phyloP scores from a whole-genome alignment of 164 flowering plant genomes.

The Kingdonia uniflora region DNA sequence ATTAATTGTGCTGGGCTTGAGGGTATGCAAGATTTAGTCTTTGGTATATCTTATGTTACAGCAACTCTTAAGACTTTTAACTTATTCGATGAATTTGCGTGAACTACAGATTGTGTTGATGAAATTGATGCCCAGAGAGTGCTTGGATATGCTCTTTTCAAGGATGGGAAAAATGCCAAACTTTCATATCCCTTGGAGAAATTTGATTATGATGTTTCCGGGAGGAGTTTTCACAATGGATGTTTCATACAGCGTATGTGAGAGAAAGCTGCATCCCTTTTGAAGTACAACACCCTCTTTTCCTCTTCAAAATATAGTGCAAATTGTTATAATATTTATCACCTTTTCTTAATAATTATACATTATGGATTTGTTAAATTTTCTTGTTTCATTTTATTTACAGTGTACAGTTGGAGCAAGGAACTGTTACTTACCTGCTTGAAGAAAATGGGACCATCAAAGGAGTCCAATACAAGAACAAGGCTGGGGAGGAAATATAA shows the following conservation, averaged over 20 bases:
- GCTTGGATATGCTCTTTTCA: slow-evolving; percentile 88
- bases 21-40: slow-evolving; percentile 30
- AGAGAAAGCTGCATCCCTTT: slow-evolving; percentile 70
- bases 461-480: slow-evolving; percentile 70
- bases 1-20: slow-evolving; percentile 67
- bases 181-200: slow-evolving; percentile 83
- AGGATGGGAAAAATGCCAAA: slow-evolving; percentile 63
- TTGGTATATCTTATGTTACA: not conserved
- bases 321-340: not conserved
- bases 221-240: slow-evolving; percentile 95
- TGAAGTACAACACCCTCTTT: slow-evolving; percentile 38
- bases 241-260: slow-evolving; percentile 90
- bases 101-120: slow-evolving; percentile 71
- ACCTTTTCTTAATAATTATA: not conserved
- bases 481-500: slow-evolving; percentile 46
- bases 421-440: slow-evolving; percentile 65
- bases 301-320: too few relatives aligned
- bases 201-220: slow-evolving; percentile 76
- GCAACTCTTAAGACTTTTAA: not conserved
- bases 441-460: slow-evolving; percentile 72
- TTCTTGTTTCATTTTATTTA: slow-evolving; percentile 6
- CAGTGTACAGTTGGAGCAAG: slow-evolving; percentile 75
- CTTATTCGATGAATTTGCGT: not conserved
- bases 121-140: slow-evolving; percentile 88
- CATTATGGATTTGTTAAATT: not conserved